Conservation (phyloP, 2,329 filamentous ascomycete species). For the Tolypocladium nubicola region DNA sequence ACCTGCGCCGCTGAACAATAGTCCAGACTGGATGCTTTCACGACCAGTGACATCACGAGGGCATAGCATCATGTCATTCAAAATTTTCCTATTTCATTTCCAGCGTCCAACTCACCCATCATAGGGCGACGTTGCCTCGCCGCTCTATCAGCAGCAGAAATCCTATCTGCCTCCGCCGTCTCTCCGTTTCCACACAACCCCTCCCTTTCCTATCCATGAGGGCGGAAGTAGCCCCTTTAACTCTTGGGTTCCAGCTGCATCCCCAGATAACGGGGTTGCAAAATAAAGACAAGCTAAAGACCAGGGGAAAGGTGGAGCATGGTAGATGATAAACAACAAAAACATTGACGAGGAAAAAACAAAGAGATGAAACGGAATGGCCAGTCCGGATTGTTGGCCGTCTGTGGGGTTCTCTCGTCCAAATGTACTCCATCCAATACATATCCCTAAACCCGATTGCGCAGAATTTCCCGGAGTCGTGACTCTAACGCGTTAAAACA, state of each 20-base stretch:
- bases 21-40: no score
- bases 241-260: neutral
- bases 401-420: constrained; percentile 13
- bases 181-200: neutral
- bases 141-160: neutral
- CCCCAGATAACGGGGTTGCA: neutral
- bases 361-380: constrained; percentile 4
- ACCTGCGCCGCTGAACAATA: no score
- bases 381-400: constrained; percentile 8
- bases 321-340: constrained; percentile 3
- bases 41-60: neutral
- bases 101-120: neutral
- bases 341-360: constrained; percentile 10
- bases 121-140: neutral
- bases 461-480: constrained; percentile 22
- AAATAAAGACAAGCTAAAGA: neutral
- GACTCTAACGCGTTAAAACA: constrained; percentile 23
- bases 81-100: neutral
- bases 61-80: neutral
- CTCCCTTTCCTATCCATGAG: neutral
- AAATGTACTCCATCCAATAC: constrained; percentile 32
- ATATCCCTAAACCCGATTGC: constrained; percentile 21
- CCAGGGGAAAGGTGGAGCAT: neutral
- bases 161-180: neutral
- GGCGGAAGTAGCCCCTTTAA: neutral